Evolutionary conservation across 306 rosid species (phyloP).

Genomic region (Prunus davidiana): DNA sequence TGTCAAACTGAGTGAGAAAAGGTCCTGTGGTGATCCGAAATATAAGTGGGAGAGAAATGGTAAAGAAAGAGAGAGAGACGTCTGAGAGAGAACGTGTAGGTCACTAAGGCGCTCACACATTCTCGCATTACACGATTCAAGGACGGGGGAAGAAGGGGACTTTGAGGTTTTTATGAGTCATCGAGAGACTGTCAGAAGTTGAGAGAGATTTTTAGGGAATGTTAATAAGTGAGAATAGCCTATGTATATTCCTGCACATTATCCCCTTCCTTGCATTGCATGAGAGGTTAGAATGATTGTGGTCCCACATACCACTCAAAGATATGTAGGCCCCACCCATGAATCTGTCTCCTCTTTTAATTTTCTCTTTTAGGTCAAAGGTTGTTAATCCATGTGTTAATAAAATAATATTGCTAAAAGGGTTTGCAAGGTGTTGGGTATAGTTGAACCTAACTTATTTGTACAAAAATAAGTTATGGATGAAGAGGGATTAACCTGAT

Average conservation of each 20-base stretch:
- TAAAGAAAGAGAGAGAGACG: background rate
- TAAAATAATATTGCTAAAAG: background rate
- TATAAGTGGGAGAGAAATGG: constrained; percentile 13
- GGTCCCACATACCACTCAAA: background rate
- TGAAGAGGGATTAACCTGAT: too few species aligned
- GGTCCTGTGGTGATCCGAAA: constrained; percentile 67
- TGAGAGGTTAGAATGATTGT: background rate
- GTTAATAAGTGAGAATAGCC: background rate
- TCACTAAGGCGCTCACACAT: constrained; percentile 3
- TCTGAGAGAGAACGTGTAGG: constrained; percentile 21
- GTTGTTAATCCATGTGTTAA: background rate
- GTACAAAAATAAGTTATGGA: too few species aligned
- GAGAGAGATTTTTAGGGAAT: background rate
- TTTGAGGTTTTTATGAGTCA: too few species aligned
- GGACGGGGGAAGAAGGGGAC: background rate
- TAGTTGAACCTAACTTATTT: too few species aligned
- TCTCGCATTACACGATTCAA: constrained; percentile 6
- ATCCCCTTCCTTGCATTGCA: background rate
- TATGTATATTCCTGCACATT: background rate
- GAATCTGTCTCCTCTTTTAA: background rate
- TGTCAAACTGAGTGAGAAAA: constrained; percentile 15
- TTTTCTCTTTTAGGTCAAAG: background rate
- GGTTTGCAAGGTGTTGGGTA: background rate
- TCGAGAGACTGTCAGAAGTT: background rate
- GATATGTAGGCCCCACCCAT: background rate